phyloP scores from a whole-genome alignment of 2,329 filamentous ascomycete genomes.

The Nemania diffusa region DNA sequence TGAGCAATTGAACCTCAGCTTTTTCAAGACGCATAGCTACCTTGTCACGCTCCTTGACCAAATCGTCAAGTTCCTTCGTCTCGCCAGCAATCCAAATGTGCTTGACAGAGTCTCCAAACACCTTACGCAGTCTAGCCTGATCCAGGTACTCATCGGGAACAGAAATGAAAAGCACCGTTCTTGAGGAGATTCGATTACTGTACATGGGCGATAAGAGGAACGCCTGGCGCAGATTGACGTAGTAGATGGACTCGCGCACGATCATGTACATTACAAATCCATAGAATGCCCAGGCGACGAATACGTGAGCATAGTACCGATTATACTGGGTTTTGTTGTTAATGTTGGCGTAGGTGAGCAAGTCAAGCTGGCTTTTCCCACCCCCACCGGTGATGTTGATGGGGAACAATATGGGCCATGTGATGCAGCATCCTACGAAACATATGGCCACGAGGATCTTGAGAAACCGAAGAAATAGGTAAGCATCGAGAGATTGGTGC shows the following conservation, averaged over 20 bases:
- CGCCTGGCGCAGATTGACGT: conserved; percentile 91
- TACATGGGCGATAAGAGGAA: conserved; percentile 89
- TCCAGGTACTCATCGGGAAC: conserved; percentile 83
- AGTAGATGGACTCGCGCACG: conserved; percentile 88
- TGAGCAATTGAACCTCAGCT: conserved; percentile 87
- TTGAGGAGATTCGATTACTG: conserved; percentile 84
- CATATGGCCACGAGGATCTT: conserved; percentile 80
- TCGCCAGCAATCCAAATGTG: conserved; percentile 87
- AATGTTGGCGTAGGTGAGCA: conserved; percentile 83
- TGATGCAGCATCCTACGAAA: conserved; percentile 83
- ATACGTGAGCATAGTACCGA: conserved; percentile 83
- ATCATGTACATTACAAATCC: conserved; percentile 90
- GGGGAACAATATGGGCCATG: conserved; percentile 87
- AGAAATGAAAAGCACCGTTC: conserved; percentile 88
- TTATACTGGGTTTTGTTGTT: conserved; percentile 61
- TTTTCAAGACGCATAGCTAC: conserved; percentile 84
- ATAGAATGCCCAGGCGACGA: conserved; percentile 84
- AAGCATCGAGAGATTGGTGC: conserved; percentile 91
- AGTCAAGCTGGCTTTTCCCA: conserved; percentile 72
- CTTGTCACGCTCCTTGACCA: conserved; percentile 84
- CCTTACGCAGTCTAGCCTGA: conserved; percentile 77
- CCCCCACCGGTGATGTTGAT: conserved; percentile 86
- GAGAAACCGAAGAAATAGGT: conserved; percentile 88
- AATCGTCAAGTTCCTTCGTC: conserved; percentile 78
- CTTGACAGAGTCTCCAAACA: conserved; percentile 85